Evolutionary conservation across 495 filamentous ascomycete genomes (phyloP), one percentile per base, ranked within the genome.

Genomic region (Penicillium verhagenii): DNA sequence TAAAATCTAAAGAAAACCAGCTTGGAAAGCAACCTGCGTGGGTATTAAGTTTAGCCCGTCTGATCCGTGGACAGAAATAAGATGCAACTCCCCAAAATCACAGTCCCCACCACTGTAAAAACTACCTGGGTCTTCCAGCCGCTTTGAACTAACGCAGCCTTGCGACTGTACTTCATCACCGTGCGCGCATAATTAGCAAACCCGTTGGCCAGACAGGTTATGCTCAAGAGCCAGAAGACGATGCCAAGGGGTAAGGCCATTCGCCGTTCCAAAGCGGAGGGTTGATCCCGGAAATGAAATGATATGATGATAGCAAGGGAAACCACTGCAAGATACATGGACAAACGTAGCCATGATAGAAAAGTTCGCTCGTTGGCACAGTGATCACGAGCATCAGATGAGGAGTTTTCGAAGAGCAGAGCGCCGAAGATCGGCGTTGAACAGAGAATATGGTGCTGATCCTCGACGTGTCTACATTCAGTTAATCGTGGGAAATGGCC

Each of bases 311-410:
- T 96, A 37, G 94, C 94, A 16, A 93, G 77, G 8, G 90, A 82
- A 18, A 97, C 93, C 28, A 98, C 76, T 50, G 91, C 82, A 78
- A 98, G 87, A 75, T 96, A 96, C 62, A 97, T 83, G 16, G 89
- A 86, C 5, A 98, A 83, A 3, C 94, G 86, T 4, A 98, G 86
- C 83, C 92, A 97, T 18, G 95, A 97, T 47, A 98, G 87, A 66
- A 97, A 98, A 18, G 88, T 82, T 40, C 80, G 77, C 58, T 82
- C 80, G 47, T 81, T 82, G 25, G 80, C 80, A 58, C 74, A 79
- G 69, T 81, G 79, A 55, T 82, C 79, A 29, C 94, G 85, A 19
- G 92, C 93, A 72, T 99, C 95, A 49, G 88, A 92, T 51, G 82
- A 81, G 39, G 82, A 77, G 59, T 99, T 99, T 54, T 93, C 87